phyloP scores from a whole-genome alignment of 352 stramenopile species.

The Pythium oligandrum region DNA sequence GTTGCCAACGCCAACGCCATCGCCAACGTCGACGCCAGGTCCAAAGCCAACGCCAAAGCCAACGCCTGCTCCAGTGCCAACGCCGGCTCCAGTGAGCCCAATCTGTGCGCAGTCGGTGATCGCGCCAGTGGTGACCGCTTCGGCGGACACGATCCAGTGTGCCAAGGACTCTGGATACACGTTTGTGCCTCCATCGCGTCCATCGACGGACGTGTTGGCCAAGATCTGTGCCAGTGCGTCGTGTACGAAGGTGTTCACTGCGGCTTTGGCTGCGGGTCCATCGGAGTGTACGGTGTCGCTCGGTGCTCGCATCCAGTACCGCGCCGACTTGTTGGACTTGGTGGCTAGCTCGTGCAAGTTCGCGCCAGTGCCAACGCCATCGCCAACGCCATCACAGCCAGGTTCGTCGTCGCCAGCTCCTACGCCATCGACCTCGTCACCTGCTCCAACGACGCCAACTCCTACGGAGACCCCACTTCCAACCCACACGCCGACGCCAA shows the following conservation, averaged over 20 bases:
- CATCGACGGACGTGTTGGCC: conserved; percentile 6
- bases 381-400: too few species aligned
- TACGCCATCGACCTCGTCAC: too few species aligned
- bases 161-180: conserved; percentile 4
- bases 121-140: conserved; percentile 4
- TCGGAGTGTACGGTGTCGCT: conserved; percentile 10
- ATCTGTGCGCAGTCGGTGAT: conserved; percentile 5
- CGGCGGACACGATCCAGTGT: conserved; percentile 5
- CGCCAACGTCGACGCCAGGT: conserved; percentile 4
- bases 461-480: conserved; percentile 1
- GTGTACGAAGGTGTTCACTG: conserved; percentile 14
- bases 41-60: conserved; percentile 3
- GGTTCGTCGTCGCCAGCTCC: too few species aligned
- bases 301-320: conserved; percentile 9
- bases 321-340: conserved; percentile 7
- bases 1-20: conserved; percentile 4
- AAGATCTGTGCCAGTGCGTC: conserved; percentile 20
- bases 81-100: not conserved
- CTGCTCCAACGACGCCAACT: conserved; percentile 7
- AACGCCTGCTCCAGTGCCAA: conserved; percentile 3
- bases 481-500: conserved; percentile 4
- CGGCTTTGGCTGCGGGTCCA: conserved; percentile 5
- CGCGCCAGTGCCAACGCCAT: too few species aligned
- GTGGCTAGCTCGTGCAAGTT: conserved; percentile 7
- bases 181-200: conserved; percentile 18